phyloP scores from a whole-genome alignment of 305 asterid species.

The Fraxinus nigra region DNA sequence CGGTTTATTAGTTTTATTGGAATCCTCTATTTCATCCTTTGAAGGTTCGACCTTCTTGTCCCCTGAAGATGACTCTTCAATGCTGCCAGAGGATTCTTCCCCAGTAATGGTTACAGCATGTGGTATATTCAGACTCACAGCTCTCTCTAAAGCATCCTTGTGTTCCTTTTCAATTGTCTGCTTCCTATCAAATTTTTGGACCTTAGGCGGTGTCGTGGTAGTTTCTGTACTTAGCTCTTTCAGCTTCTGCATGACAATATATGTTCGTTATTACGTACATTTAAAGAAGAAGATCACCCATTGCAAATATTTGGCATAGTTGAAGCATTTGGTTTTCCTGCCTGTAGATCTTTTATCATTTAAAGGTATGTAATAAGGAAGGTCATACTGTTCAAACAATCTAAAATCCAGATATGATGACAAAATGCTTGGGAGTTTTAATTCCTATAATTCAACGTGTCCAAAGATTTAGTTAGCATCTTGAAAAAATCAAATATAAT shows the following conservation, averaged over 20 bases:
- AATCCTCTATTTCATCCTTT: constrained; percentile 18
- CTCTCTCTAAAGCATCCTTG: constrained; percentile 87
- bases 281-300: background rate
- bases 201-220: constrained; percentile 56
- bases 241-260: constrained; percentile 41
- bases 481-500: background rate
- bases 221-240: constrained; percentile 45
- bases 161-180: constrained; percentile 77
- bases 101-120: constrained; percentile 53
- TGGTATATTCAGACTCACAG: constrained; percentile 82
- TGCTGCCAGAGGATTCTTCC: constrained; percentile 34
- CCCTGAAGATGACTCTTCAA: constrained; percentile 16
- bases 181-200: constrained; percentile 58
- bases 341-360: background rate
- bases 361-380: background rate
- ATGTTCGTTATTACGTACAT: background rate
- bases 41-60: constrained; percentile 29
- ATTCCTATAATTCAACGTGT: background rate
- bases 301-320: background rate
- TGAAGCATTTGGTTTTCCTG: background rate
- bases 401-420: background rate
- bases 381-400: background rate
- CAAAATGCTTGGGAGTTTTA: background rate
- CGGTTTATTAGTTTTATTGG: constrained; percentile 26
- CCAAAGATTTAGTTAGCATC: background rate